Evolutionary conservation across 352 stramenopile genomes (phyloP).

Genomic region (Phytophthora sojae): DNA sequence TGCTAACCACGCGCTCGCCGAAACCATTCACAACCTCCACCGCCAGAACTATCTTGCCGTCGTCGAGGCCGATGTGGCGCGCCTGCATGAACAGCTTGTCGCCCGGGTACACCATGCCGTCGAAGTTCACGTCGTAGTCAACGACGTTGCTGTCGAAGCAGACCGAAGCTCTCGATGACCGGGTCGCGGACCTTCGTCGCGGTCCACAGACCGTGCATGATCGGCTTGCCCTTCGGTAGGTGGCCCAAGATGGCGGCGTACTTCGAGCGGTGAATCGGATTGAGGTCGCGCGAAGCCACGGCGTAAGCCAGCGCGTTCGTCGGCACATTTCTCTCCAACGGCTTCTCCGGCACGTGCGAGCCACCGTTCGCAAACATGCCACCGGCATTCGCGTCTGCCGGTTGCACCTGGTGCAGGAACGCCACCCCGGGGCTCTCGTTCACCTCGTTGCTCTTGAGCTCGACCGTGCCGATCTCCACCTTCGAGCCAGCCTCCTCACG

Average conservation of each 20-base stretch:
- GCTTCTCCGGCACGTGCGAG: constrained; percentile 74
- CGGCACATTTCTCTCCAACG: constrained; percentile 73
- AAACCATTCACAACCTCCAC: constrained; percentile 80
- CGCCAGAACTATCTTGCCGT: constrained; percentile 71
- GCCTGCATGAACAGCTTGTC: constrained; percentile 85
- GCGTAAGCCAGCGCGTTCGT: constrained; percentile 73
- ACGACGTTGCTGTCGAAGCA: constrained; percentile 73
- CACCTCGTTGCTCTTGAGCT: constrained; percentile 45
- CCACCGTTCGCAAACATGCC: constrained; percentile 62
- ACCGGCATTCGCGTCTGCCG: constrained; percentile 27
- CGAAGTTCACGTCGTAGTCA: constrained; percentile 82
- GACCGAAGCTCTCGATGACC: constrained; percentile 59
- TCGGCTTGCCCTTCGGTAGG: constrained; percentile 75
- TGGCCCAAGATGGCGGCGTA: constrained; percentile 80
- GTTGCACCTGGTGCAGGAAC: constrained; percentile 51
- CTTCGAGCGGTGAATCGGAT: constrained; percentile 86
- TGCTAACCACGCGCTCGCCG: constrained; percentile 81
- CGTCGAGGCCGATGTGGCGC: constrained; percentile 68
- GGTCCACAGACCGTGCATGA: constrained; percentile 92
- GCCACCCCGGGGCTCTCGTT: constrained; percentile 59
- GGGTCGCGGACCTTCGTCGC: constrained; percentile 85
- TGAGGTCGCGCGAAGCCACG: constrained; percentile 84
- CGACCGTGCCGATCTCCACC: constrained; percentile 40
- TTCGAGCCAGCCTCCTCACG: constrained; percentile 48
- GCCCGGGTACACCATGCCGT: constrained; percentile 89